Evolutionary conservation across 129 eudicot species (phyloP), one percentile per base, ranked within the genome.

Genomic region (Artemisia tridentata): DNA sequence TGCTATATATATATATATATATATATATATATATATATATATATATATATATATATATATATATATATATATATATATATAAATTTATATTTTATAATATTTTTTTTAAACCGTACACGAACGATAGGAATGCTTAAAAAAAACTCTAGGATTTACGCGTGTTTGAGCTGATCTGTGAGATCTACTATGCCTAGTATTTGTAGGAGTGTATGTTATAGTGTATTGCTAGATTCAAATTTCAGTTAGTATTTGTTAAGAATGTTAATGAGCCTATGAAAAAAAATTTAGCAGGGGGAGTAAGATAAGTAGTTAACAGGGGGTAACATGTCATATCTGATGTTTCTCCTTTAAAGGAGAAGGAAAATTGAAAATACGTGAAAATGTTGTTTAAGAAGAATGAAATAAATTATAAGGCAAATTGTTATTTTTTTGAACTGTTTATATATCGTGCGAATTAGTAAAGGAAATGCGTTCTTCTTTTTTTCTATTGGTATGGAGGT

Each of bases 401-500:
- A 60, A 60, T 38, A 25, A 20, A 20, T 56, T 1, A 4, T 1
- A 56, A 57, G 63, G 31, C 7, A 18, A 18, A 19, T 57, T 20
- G 21, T 18, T 29, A 29, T 7, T 0, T 4, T 50, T 53, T 41
- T 43, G 73, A 75, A 21, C 46, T 72, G 59, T 13, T 7, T 19
- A 1, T 70, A 13, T 53, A 11, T 56, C 0, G 20, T 55, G 9
- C 50, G 15, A 67, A 14, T 23, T 50, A 61, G n/a, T 50, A 50
- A 67, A 10, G 29, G 63, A 69, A 69, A 69, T 14, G 11, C 1
- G 41, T 8, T 52, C 14, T 70, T 11, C n/a, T 16, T 23, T 25
- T 70, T 15, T 55, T 67, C 38, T 45, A 41, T 18, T 7, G 23
- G 14, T 72, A 72, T 73, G 53, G 19, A 49, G 41, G 15, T 73